Percentiles rank a stretch among this genome's conserved stretches.
Conservation (phyloP, 768 basidiomycete genomes). For the Lyophyllum shimeji region DNA sequence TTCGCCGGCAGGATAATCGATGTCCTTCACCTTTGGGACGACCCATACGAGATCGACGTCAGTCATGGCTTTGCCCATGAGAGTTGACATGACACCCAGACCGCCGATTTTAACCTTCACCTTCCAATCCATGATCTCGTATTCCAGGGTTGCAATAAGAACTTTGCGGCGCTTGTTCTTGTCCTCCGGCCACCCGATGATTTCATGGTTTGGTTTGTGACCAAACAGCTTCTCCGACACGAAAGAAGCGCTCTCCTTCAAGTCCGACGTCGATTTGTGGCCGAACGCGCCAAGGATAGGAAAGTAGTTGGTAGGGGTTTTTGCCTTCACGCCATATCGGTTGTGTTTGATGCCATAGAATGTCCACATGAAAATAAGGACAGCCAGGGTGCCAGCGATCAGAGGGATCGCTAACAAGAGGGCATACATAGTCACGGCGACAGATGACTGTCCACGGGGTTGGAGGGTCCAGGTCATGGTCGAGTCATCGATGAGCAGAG, state of each 20-base stretch:
- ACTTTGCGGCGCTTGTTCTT: constrained; percentile 89
- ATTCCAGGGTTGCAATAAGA: constrained; percentile 89
- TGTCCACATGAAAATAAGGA: constrained; percentile 88
- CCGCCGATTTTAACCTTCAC: constrained; percentile 98
- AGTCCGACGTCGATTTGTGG: constrained; percentile 66
- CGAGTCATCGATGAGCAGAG: constrained; percentile 75
- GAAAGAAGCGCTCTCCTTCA: constrained; percentile 58
- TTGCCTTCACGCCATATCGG: constrained; percentile 81
- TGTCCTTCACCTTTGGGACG: constrained; percentile 90
- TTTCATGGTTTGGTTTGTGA: constrained; percentile 59
- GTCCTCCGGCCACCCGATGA: constrained; percentile 97
- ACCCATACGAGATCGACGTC: constrained; percentile 96
- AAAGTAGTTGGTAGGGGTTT: constrained; percentile 76
- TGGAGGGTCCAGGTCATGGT: constrained; percentile 74
- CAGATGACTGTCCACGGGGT: constrained; percentile 78
- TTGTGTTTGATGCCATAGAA: constrained; percentile 97
- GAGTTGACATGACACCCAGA: constrained; percentile 94
- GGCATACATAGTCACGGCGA: constrained; percentile 88
- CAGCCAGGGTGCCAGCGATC: constrained; percentile 81
- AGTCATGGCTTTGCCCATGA: constrained; percentile 98
- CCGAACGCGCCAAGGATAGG: constrained; percentile 74
- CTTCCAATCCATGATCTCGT: constrained; percentile 97
- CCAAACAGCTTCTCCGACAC: constrained; percentile 76
- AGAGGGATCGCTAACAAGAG: constrained; percentile 80
- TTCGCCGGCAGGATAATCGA: constrained; percentile 91